Percentiles rank a stretch among this genome's conserved stretches.
Conservation (phyloP, 805 yeast genomes). For the Kodamaea kaohsiungensis region DNA sequence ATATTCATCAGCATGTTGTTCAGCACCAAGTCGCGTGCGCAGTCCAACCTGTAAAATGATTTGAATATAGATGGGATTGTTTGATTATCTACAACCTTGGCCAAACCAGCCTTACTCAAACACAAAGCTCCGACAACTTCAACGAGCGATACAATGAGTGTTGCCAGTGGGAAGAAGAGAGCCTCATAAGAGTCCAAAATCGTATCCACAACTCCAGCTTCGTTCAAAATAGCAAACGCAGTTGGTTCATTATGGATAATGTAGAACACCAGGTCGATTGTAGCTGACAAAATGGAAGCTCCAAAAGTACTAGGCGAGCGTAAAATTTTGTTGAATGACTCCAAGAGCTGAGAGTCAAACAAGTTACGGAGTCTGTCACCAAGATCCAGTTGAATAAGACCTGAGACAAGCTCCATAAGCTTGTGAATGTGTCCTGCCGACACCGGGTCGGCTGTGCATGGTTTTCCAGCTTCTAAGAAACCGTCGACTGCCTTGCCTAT, state of each 20-base stretch:
- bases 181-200: slow-evolving; percentile 58
- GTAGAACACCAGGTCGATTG: slow-evolving; percentile 62
- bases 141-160: slow-evolving; percentile 61
- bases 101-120: slow-evolving; percentile 70
- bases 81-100: slow-evolving; percentile 46
- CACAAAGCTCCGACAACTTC: slow-evolving; percentile 83
- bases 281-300: slow-evolving; percentile 56
- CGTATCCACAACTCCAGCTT: slow-evolving; percentile 69
- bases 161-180: slow-evolving; percentile 59
- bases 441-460: slow-evolving; percentile 25
- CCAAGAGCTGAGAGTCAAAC: slow-evolving; percentile 79
- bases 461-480: slow-evolving; percentile 51
- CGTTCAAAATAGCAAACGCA: slow-evolving; percentile 75
- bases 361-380: slow-evolving; percentile 85
- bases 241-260: slow-evolving; percentile 92
- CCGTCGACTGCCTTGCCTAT: slow-evolving; percentile 67
- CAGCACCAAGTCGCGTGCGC: slow-evolving; percentile 53
- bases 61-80: slow-evolving; percentile 47
- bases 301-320: slow-evolving; percentile 65
- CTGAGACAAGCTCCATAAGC: slow-evolving; percentile 61
- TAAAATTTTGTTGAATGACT: slow-evolving; percentile 59
- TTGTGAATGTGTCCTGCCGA: not conserved
- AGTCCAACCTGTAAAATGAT: slow-evolving; percentile 48
- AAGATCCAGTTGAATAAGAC: slow-evolving; percentile 67
- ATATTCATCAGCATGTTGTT: slow-evolving; percentile 53